Base-by-base conservation (phyloP, 2,329 filamentous ascomycete species). In the Plectosphaerella plurivora region DNA sequence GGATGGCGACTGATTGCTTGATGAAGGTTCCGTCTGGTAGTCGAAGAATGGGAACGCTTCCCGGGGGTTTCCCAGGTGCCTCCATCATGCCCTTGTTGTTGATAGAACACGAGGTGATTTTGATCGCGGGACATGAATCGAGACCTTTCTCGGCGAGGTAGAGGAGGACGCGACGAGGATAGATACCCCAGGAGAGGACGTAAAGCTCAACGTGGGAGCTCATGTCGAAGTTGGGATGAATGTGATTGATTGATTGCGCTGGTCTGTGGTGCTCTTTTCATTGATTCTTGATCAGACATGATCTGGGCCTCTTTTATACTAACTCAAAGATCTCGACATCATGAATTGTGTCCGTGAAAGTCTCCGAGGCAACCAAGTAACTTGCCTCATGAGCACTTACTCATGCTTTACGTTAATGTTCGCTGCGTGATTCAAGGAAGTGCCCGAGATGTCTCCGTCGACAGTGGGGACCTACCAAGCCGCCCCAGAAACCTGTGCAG, bases 51-150 rank as follows among this genome's bases (percentile, higher is more conserved):
- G 59, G 60, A 1, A 57, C 51, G 10, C 50, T 52, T 2, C 60
- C 60, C 12, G 55, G 51, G 1, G 60, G 59, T 47, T 61, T 62
- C 11, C 59, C 57, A 2, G 58, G 55, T 3, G 60, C 59, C n/a
- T 12, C 11, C 35, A 37, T 37, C 22, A 5, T 22, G 35, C 35
- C 35, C 3, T 3, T 37, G 35, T 12, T 12, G 35, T 12, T 37
- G 35, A 37, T 7, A n/a, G 35, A 37, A 12, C 11, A 12, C n/a
- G 11, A 12, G 11, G 35, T 37, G 35, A 37, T 37, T 37, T 37
- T 37, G 7, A 37, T 37, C n/a, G 35, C 35, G 11, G 35, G 35
- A n/a, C 35, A 37, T 12, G 35, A 37, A n/a, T 37, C 35, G 7
- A 37, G 35, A n/a, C 35, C 35, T n/a, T 37, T 37, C n/a, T 37